Conservation (phyloP, 257 asterid species). For the Jasminum sambac region DNA sequence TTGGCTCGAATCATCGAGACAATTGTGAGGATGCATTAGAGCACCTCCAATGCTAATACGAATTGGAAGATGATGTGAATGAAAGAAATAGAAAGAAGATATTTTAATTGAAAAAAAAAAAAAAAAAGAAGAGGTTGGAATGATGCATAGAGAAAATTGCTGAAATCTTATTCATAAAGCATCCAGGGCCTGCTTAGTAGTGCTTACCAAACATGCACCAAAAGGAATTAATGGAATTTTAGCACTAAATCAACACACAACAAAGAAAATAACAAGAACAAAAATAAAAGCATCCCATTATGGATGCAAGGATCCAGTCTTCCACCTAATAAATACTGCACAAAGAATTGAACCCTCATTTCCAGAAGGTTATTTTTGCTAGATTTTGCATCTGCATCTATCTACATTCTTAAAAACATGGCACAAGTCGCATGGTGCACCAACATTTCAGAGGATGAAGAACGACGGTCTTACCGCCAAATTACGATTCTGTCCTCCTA, state of each 20-base stretch:
- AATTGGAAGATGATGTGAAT: no score
- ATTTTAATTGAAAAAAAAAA: not conserved
- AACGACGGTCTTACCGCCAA: not conserved
- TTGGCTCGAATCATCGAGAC: no score
- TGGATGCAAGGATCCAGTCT: not conserved
- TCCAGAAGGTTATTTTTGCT: not conserved
- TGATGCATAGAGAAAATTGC: no score
- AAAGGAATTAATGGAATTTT: constrained; percentile 2
- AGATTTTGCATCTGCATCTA: not conserved
- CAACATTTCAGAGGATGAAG: not conserved
- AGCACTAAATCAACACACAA: not conserved
- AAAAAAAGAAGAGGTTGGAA: no score
- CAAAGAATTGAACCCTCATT: not conserved
- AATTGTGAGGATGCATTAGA: no score
- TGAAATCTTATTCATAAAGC: not conserved
- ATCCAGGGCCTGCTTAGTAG: not conserved
- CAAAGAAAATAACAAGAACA: not conserved
- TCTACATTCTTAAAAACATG: not conserved
- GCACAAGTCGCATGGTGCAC: not conserved
- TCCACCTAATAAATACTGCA: not conserved
- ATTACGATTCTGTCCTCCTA: not conserved
- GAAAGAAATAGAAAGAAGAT: no score
- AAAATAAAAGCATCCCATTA: not conserved
- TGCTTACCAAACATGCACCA: not conserved
- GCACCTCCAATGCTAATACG: no score